These are phyloP conservation scores for Aspergillus tubingensis DNA, from an alignment of 2,329 filamentous ascomycete genomes.

Conservation along the genomic window DNA sequence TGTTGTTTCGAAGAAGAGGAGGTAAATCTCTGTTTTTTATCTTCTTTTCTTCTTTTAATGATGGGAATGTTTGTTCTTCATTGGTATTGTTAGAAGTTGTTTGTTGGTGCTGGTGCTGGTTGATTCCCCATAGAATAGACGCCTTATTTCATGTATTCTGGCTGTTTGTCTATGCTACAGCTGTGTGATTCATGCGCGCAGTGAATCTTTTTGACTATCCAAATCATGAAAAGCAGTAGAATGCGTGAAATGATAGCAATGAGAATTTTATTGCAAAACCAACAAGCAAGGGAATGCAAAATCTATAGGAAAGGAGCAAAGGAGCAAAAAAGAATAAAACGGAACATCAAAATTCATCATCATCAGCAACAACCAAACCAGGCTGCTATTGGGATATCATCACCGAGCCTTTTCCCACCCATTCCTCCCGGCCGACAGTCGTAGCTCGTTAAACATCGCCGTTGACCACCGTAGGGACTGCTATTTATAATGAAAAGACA, in stretches of 20 bases:
- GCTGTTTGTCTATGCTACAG: conserved; percentile 4
- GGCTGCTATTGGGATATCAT: conserved; percentile 27
- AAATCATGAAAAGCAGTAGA: neutral
- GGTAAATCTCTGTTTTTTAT: conserved; percentile 25
- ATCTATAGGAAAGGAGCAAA: conserved; percentile 21
- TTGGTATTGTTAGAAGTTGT: neutral
- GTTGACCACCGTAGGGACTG: neutral
- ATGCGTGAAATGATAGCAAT: neutral
- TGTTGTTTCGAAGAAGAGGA: conserved; percentile 69
- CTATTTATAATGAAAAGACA: conserved; percentile 3
- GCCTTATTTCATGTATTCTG: conserved; percentile 11
- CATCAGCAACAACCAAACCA: conserved; percentile 29
- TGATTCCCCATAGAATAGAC: conserved; percentile 16
- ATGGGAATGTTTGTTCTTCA: conserved; percentile 3
- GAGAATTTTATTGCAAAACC: conserved; percentile 23
- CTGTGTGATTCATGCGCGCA: neutral
- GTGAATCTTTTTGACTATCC: neutral
- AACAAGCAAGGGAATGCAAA: conserved; percentile 20
- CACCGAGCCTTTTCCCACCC: conserved; percentile 24
- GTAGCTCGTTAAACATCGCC: neutral
- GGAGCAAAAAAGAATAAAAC: conserved; percentile 7
- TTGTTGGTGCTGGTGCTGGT: neutral
- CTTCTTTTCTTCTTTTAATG: neutral
- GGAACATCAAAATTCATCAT: conserved; percentile 33
- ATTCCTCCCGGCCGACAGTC: conserved; percentile 18